Percentiles rank a stretch among this genome's conserved stretches.
These are phyloP conservation scores for Neonothopanus nambi DNA, from an alignment of 1,284 basidiomycete genomes.

Conservation along the genomic window DNA sequence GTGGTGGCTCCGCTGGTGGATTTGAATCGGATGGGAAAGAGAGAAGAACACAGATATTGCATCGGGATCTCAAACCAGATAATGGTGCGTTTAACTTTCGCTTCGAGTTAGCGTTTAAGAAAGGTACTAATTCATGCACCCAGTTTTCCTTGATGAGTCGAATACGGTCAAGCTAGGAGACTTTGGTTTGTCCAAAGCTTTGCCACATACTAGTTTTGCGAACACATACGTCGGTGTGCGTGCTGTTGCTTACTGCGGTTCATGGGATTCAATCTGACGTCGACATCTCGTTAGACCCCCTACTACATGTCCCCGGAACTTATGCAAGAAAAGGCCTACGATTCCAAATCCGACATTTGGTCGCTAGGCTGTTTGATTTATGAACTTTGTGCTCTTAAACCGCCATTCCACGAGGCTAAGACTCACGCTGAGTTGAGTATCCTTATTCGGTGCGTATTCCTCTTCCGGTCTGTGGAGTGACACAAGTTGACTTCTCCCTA, in stretches of 20 bases:
- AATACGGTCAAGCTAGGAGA: constrained; percentile 91
- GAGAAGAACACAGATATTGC: constrained; percentile 78
- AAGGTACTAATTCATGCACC: background rate
- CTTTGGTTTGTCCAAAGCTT: constrained; percentile 93
- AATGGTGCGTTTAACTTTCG: constrained; percentile 63
- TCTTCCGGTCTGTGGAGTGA: constrained; percentile 8
- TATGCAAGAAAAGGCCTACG: constrained; percentile 94
- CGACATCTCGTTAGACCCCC: constrained; percentile 66
- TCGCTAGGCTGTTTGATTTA: constrained; percentile 95
- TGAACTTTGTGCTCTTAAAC: constrained; percentile 90
- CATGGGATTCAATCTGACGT: background rate
- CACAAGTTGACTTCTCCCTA: constrained; percentile 25
- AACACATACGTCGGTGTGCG: constrained; percentile 95
- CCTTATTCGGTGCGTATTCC: constrained; percentile 65
- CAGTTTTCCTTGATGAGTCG: constrained; percentile 83
- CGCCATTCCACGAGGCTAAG: constrained; percentile 89
- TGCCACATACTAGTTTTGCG: constrained; percentile 85
- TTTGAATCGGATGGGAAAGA: constrained; percentile 45
- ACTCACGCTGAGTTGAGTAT: constrained; percentile 84
- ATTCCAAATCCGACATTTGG: constrained; percentile 98
- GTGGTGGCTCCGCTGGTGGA: constrained; percentile 30
- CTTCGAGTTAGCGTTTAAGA: background rate
- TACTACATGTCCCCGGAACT: constrained; percentile 99
- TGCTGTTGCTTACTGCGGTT: constrained; percentile 15
- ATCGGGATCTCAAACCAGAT: constrained; percentile 95